phyloP scores from a whole-genome alignment of 495 filamentous ascomycete species.

The Aspergillus olivimuriae region DNA sequence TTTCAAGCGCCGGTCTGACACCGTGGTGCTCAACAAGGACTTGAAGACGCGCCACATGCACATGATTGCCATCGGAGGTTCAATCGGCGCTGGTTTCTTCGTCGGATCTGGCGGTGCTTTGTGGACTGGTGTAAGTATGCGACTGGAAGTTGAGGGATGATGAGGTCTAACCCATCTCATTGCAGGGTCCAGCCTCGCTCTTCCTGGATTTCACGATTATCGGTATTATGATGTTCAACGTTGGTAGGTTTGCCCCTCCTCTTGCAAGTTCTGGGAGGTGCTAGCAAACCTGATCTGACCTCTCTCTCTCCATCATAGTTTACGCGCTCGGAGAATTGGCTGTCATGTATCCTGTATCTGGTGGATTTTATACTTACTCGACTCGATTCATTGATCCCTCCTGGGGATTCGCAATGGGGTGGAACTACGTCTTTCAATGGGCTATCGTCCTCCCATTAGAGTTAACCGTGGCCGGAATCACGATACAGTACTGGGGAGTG shows the following conservation, averaged over 20 bases:
- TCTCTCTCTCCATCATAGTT: slow-evolving; percentile 39
- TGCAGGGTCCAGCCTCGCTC: slow-evolving; percentile 30
- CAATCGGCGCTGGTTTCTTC: slow-evolving; percentile 50
- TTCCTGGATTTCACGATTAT: slow-evolving; percentile 40
- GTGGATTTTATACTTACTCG: slow-evolving; percentile 52
- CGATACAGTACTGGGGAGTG: slow-evolving; percentile 66
- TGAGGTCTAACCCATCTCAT: not conserved
- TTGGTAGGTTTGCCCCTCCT: slow-evolving; percentile 6
- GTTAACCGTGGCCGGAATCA: slow-evolving; percentile 69
- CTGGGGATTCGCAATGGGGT: slow-evolving; percentile 51
- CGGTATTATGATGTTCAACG: slow-evolving; percentile 41
- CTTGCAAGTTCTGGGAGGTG: no score
- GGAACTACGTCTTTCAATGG: slow-evolving; percentile 70
- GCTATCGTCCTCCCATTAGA: slow-evolving; percentile 54
- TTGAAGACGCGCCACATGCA: slow-evolving; percentile 60
- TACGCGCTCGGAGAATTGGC: slow-evolving; percentile 66
- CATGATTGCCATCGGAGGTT: slow-evolving; percentile 66
- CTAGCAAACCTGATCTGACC: not conserved
- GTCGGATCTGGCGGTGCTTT: slow-evolving; percentile 43
- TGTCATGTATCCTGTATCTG: slow-evolving; percentile 62
- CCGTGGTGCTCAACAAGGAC: slow-evolving; percentile 25
- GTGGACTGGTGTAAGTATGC: slow-evolving; percentile 7
- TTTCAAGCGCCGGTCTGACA: slow-evolving; percentile 27
- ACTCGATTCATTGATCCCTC: slow-evolving; percentile 51
- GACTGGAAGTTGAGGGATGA: not conserved